Evolutionary conservation across 2,329 filamentous ascomycete genomes (phyloP).

Genomic region (Didymellaceae sp.): DNA sequence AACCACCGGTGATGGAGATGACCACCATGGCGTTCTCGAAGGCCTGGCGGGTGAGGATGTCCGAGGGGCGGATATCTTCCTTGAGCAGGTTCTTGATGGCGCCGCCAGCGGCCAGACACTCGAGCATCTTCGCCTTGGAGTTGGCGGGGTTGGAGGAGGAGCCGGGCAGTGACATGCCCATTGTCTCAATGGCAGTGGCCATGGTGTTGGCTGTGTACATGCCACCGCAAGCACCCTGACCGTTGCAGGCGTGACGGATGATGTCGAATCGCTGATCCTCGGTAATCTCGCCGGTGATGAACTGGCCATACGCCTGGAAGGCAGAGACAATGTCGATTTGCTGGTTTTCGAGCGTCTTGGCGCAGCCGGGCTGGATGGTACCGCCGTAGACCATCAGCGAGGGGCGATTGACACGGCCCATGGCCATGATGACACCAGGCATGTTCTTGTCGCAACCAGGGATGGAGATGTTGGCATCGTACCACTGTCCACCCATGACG

Average conservation of each 20-base stretch:
- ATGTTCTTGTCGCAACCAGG: constrained; percentile 99
- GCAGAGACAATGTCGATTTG: constrained; percentile 94
- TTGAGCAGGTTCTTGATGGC: constrained; percentile 60
- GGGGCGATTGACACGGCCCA: constrained; percentile 92
- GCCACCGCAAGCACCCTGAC: constrained; percentile 82
- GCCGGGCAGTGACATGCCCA: constrained; percentile 59
- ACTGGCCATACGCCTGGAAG: constrained; percentile 97
- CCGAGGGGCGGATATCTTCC: constrained; percentile 57
- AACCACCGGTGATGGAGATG: constrained; percentile 58
- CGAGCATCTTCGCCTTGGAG: constrained; percentile 58
- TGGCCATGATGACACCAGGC: constrained; percentile 72
- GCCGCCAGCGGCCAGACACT: constrained; percentile 57
- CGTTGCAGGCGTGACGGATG: constrained; percentile 88
- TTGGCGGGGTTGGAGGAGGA: constrained; percentile 60
- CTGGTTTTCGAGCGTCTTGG: constrained; percentile 69
- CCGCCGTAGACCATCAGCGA: constrained; percentile 98
- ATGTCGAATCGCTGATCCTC: constrained; percentile 94
- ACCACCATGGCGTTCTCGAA: constrained; percentile 61
- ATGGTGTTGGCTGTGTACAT: constrained; percentile 68
- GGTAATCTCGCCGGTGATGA: constrained; percentile 86
- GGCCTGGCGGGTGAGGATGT: constrained; percentile 57
- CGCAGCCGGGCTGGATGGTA: constrained; percentile 90
- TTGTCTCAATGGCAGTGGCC: constrained; percentile 58
- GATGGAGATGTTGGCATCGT: constrained; percentile 95
- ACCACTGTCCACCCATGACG: constrained; percentile 98